Conservation (phyloP, 73 alveolate species). For the Paraurostyla sp. region DNA sequence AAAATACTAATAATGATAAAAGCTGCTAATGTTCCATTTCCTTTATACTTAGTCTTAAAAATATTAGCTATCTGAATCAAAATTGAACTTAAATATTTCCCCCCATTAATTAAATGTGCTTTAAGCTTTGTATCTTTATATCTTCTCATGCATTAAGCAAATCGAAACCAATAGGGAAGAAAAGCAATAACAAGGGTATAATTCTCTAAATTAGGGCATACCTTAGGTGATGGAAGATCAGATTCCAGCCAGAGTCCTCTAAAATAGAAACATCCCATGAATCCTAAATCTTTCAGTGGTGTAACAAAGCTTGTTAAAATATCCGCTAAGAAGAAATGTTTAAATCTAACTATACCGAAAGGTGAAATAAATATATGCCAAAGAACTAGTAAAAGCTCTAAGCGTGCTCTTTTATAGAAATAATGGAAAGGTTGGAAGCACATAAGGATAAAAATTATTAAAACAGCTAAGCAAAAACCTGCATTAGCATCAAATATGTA, state of each 20-base stretch:
- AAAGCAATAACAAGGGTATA: constrained; percentile 18
- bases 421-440: constrained; percentile 52
- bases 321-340: constrained; percentile 76
- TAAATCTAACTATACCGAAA: constrained; percentile 68
- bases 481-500: constrained; percentile 19
- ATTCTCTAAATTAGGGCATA: not conserved
- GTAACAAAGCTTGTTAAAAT: constrained; percentile 72
- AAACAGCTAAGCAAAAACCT: constrained; percentile 25
- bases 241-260: constrained; percentile 23
- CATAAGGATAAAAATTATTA: not conserved
- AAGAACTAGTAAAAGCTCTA: constrained; percentile 26
- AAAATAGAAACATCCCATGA: constrained; percentile 47
- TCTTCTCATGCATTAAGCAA: constrained; percentile 52
- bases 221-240: not conserved
- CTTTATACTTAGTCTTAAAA: not conserved
- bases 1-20: not conserved
- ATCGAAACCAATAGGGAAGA: constrained; percentile 62
- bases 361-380: constrained; percentile 60
- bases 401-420: constrained; percentile 53
- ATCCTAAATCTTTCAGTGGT: constrained; percentile 68
- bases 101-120: constrained; percentile 61
- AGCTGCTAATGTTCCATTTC: not conserved
- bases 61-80: not conserved
- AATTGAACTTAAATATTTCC: constrained; percentile 61
- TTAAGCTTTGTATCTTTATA: constrained; percentile 24